phyloP scores from a whole-genome alignment of 768 basidiomycete species.

The Rubroboletus pulcherrimus region DNA sequence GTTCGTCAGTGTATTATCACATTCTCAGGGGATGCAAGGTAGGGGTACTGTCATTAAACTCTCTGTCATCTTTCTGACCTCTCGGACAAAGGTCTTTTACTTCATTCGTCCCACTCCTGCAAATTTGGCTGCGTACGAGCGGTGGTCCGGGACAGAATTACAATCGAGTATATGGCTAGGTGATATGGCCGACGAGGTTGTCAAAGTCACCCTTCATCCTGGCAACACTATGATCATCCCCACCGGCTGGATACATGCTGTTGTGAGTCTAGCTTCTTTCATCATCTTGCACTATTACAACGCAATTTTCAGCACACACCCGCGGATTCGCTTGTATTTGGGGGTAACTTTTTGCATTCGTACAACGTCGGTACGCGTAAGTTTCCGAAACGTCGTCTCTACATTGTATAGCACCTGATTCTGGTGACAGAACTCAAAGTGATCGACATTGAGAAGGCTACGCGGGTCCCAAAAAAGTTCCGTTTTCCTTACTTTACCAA shows the following conservation, averaged over 20 bases:
- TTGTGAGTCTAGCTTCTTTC: slow-evolving; percentile 50
- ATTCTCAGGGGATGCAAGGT: slow-evolving; percentile 85
- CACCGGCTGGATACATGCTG: slow-evolving; percentile 97
- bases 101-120: slow-evolving; percentile 86
- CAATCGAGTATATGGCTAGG: slow-evolving; percentile 91
- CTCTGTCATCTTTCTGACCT: not conserved
- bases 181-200: slow-evolving; percentile 87
- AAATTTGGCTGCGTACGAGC: slow-evolving; percentile 87
- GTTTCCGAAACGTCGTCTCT: slow-evolving; percentile 23
- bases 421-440: slow-evolving; percentile 69
- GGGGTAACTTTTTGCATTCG: slow-evolving; percentile 96
- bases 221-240: slow-evolving; percentile 95
- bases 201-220: slow-evolving; percentile 68
- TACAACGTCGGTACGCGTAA: slow-evolving; percentile 83
- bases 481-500: slow-evolving; percentile 79
- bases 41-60: slow-evolving; percentile 14
- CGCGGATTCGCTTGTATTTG: slow-evolving; percentile 88
- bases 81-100: slow-evolving; percentile 72
- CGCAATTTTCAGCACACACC: slow-evolving; percentile 70
- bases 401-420: slow-evolving; percentile 10
- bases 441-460: slow-evolving; percentile 87
- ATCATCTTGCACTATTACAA: slow-evolving; percentile 1
- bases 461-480: slow-evolving; percentile 90
- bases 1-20: slow-evolving; percentile 97
- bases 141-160: slow-evolving; percentile 89